These are phyloP conservation scores for Schwanniomyces occidentalis DNA, from an alignment of 805 yeast genomes.

Conservation along the genomic window DNA sequence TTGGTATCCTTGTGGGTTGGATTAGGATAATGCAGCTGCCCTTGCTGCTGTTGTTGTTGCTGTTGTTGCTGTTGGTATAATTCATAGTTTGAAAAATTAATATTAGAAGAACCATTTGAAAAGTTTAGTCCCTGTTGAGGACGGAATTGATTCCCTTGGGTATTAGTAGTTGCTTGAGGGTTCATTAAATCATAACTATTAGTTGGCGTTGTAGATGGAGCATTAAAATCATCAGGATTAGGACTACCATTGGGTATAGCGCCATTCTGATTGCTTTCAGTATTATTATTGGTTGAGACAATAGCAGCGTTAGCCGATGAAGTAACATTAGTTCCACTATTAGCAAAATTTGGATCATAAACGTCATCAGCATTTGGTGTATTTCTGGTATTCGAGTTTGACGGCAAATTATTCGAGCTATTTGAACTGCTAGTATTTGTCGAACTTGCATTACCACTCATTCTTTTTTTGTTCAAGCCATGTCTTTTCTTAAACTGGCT, in stretches of 20 bases:
- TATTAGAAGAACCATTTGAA: conserved; percentile 15
- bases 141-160: conserved; percentile 22
- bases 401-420: conserved; percentile 4
- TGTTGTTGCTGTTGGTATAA: conserved; percentile 13
- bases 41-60: conserved; percentile 6
- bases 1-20: conserved; percentile 3
- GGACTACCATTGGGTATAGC: conserved; percentile 7
- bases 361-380: conserved; percentile 11
- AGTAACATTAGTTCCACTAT: conserved; percentile 6
- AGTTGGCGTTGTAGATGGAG: conserved; percentile 6
- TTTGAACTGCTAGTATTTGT: conserved; percentile 4
- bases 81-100: conserved; percentile 14
- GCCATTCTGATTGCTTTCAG: conserved; percentile 1
- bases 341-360: conserved; percentile 16
- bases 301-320: conserved; percentile 6
- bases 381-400: conserved; percentile 1
- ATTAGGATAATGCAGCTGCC: conserved; percentile 4
- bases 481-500: conserved; percentile 61
- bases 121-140: conserved; percentile 28
- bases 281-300: conserved; percentile 3
- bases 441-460: conserved; percentile 18
- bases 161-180: conserved; percentile 12
- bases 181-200: conserved; percentile 22
- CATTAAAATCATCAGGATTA: conserved; percentile 8
- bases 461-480: conserved; percentile 40